Evolutionary conservation across 371 early-diverging fungal species (phyloP).

Genomic region (Apophysomyces trapeziformis): DNA sequence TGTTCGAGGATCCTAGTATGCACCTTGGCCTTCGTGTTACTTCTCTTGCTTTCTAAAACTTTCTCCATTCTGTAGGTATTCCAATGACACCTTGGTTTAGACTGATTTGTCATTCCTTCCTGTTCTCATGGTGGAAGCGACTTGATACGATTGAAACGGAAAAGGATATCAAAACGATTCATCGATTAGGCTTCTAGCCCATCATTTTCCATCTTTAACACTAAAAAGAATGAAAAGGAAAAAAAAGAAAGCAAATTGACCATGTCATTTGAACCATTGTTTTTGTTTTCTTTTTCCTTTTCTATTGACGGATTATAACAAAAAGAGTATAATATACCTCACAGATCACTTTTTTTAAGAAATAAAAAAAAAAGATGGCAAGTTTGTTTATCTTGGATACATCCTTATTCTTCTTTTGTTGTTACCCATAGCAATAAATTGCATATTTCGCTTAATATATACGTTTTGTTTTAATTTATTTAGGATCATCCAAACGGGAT

Average conservation of each 20-base stretch:
- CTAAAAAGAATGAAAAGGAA: neutral
- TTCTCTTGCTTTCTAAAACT: neutral
- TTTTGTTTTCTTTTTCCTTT: too few relatives aligned
- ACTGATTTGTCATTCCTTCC: slow-evolving; percentile 76
- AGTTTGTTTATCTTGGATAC: too few relatives aligned
- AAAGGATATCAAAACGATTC: slow-evolving; percentile 54
- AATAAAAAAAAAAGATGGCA: too few relatives aligned
- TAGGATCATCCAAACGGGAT: neutral
- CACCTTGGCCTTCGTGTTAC: slow-evolving; percentile 11
- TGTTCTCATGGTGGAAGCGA: slow-evolving; percentile 88
- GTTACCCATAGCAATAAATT: neutral
- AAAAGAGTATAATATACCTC: too few relatives aligned
- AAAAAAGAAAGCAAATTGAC: neutral
- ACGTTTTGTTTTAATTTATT: neutral
- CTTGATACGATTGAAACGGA: slow-evolving; percentile 59
- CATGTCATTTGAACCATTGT: too few relatives aligned
- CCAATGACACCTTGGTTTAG: slow-evolving; percentile 89
- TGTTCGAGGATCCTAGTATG: slow-evolving; percentile 69
- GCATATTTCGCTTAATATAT: neutral
- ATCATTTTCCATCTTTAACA: slow-evolving; percentile 1
- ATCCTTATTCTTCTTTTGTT: neutral
- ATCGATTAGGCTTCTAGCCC: slow-evolving; percentile 41
- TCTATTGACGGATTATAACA: too few relatives aligned
- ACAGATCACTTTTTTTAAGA: too few relatives aligned
- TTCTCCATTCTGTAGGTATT: slow-evolving; percentile 9